Evolutionary conservation across 768 basidiomycete genomes (phyloP).

Genomic region (Rhodocollybia butyracea): DNA sequence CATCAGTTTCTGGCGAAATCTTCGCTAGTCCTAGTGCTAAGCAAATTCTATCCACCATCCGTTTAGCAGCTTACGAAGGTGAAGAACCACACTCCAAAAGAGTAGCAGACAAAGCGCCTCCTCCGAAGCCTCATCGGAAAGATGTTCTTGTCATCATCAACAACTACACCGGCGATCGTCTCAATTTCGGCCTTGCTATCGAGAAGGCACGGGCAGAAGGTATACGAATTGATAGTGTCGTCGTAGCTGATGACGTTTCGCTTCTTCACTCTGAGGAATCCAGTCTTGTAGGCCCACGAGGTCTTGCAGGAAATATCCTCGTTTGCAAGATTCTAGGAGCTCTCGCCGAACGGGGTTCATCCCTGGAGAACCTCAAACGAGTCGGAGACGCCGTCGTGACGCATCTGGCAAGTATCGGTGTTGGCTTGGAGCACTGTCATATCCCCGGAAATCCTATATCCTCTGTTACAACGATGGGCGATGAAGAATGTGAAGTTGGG

Average conservation of each 20-base stretch:
- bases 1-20: slow-evolving; percentile 57
- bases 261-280: slow-evolving; percentile 24
- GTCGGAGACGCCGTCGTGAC: slow-evolving; percentile 32
- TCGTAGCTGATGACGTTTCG: slow-evolving; percentile 57
- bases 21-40: slow-evolving; percentile 63
- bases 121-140: slow-evolving; percentile 4
- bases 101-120: not conserved
- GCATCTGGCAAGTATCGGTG: slow-evolving; percentile 32
- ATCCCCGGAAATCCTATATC: slow-evolving; percentile 41
- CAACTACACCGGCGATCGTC: slow-evolving; percentile 53
- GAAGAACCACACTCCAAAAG: slow-evolving; percentile 13
- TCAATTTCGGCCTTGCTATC: slow-evolving; percentile 57
- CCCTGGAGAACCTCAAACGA: slow-evolving; percentile 28
- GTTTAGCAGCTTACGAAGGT: slow-evolving; percentile 37
- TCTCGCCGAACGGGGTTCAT: slow-evolving; percentile 37
- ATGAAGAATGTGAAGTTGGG: slow-evolving; percentile 42
- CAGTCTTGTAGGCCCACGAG: slow-evolving; percentile 44
- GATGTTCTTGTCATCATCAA: slow-evolving; percentile 40
- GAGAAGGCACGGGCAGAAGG: slow-evolving; percentile 42
- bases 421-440: slow-evolving; percentile 54
- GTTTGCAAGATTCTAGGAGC: slow-evolving; percentile 59
- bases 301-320: slow-evolving; percentile 43
- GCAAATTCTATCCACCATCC: slow-evolving; percentile 48
- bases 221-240: slow-evolving; percentile 39
- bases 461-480: slow-evolving; percentile 12